A percentile compares a stretch with the other conserved stretches of the same genome.
These are phyloP conservation scores for Hibiscus mutabilis DNA, from an alignment of 345 rosid species.

Conservation along the genomic window DNA sequence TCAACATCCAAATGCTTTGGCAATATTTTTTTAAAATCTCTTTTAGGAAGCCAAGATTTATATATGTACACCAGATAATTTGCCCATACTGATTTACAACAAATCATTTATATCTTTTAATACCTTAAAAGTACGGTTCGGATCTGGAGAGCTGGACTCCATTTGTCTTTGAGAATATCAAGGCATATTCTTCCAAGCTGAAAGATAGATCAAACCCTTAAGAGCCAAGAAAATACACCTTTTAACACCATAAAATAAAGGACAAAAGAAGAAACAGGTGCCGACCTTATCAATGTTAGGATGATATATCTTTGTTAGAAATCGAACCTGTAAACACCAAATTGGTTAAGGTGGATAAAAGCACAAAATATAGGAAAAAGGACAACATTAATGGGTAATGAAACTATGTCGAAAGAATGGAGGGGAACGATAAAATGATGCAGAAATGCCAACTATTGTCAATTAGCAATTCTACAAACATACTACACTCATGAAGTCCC, in stretches of 20 bases:
- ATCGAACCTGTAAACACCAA: conserved; percentile 67
- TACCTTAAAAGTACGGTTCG: conserved; percentile 97
- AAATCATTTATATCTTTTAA: background rate
- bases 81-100: background rate
- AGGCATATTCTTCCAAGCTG: conserved; percentile 99
- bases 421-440: background rate
- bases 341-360: conserved; percentile 5
- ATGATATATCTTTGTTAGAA: conserved; percentile 95
- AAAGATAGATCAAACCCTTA: background rate
- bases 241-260: background rate
- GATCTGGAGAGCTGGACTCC: conserved; percentile 99
- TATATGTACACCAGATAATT: background rate
- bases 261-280: background rate
- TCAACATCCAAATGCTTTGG: background rate
- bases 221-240: conserved; percentile 1
- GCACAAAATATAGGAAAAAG: background rate
- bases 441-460: background rate
- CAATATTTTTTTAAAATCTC: background rate
- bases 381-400: background rate
- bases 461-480: background rate
- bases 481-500: background rate
- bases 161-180: conserved; percentile 94
- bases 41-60: background rate
- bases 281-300: conserved; percentile 96
- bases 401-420: background rate